phyloP scores from a whole-genome alignment of 371 early-diverging fungal genomes.

The Mucor racemosus region DNA sequence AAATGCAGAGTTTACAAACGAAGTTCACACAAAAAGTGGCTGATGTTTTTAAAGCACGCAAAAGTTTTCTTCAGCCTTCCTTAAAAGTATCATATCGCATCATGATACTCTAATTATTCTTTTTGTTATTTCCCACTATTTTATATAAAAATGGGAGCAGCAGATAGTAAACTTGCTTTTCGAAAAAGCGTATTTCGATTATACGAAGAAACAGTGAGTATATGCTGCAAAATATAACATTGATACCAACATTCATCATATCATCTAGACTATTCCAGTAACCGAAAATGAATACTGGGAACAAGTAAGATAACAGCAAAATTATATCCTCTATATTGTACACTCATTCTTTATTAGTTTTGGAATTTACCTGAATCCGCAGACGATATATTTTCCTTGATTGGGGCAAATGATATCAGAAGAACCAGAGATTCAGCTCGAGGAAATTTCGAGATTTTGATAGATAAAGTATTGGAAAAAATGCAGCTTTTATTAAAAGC shows the following conservation, averaged over 20 bases:
- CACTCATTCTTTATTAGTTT: slow-evolving; percentile 47
- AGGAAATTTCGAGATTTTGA: slow-evolving; percentile 76
- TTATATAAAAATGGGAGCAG: slow-evolving; percentile 73
- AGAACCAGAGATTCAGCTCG: slow-evolving; percentile 73
- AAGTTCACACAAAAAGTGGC: slow-evolving; percentile 1
- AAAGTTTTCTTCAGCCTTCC: not conserved
- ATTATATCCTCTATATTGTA: too few species aligned
- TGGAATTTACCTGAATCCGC: slow-evolving; percentile 81
- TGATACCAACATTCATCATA: not conserved
- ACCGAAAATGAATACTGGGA: slow-evolving; percentile 75
- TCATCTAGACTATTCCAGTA: slow-evolving; percentile 63
- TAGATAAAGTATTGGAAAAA: slow-evolving; percentile 67
- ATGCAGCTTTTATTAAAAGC: slow-evolving; percentile 58
- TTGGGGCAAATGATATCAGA: slow-evolving; percentile 83
- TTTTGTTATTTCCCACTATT: not conserved
- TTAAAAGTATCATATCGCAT: not conserved
- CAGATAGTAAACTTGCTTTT: slow-evolving; percentile 88
- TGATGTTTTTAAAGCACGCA: slow-evolving; percentile 7
- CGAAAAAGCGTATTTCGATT: slow-evolving; percentile 84
- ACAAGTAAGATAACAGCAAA: slow-evolving; percentile 21
- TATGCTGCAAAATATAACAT: not conserved
- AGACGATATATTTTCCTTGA: slow-evolving; percentile 87
- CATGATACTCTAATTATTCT: not conserved
- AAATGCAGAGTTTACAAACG: too few species aligned
- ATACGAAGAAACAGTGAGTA: slow-evolving; percentile 74